Conservation (phyloP, 2,329 filamentous ascomycete species). For the Pseudocercospora cruenta region DNA sequence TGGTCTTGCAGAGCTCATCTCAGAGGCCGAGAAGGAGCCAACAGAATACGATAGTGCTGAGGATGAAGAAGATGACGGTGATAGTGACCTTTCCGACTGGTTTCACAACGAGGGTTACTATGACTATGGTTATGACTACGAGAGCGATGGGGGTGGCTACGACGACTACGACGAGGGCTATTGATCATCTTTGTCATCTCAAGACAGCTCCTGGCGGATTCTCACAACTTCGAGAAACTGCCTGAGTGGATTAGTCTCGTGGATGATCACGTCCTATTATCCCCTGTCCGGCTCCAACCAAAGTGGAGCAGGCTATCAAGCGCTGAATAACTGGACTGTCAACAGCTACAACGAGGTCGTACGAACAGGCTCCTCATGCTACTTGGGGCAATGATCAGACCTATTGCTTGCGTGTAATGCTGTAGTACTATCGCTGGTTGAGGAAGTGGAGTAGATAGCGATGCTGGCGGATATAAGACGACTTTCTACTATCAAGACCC, state of each 20-base stretch:
- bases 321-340: background rate
- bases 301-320: background rate
- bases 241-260: too few species aligned
- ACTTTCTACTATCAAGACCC: too few species aligned
- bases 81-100: too few species aligned
- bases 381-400: background rate
- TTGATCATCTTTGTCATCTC: too few species aligned
- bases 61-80: background rate
- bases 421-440: background rate
- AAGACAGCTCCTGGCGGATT: too few species aligned
- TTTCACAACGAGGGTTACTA: too few species aligned
- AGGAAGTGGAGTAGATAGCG: background rate
- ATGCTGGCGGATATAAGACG: too few species aligned
- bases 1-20: background rate
- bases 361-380: background rate
- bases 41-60: background rate
- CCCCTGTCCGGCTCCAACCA: background rate
- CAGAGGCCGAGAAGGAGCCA: background rate
- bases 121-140: too few species aligned
- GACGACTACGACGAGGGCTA: too few species aligned
- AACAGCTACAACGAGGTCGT: background rate
- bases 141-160: too few species aligned
- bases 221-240: too few species aligned
- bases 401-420: background rate
- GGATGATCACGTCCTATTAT: too few species aligned